A percentile compares a stretch with the other conserved stretches of the same genome.
Evolutionary conservation across 768 basidiomycete genomes (phyloP).

Genomic region (Lanmaoa rubissima): DNA sequence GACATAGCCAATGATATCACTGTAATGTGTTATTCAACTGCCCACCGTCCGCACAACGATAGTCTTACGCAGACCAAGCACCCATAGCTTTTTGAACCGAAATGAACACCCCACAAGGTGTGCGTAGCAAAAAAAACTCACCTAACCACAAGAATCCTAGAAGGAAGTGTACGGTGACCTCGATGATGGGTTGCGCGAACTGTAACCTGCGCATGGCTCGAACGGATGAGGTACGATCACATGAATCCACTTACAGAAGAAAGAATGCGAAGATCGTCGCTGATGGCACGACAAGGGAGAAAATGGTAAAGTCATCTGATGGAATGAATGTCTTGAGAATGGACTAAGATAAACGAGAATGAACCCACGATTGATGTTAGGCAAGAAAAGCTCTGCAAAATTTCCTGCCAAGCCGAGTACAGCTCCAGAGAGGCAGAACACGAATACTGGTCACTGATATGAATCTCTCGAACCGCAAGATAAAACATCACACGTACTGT

Average conservation of each 20-base stretch:
- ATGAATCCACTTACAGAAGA: conserved; percentile 44
- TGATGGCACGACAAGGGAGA: conserved; percentile 62
- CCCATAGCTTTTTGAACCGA: conserved; percentile 54
- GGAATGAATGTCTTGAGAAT: not conserved
- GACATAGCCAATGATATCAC: conserved; percentile 65
- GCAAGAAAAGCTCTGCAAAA: conserved; percentile 66
- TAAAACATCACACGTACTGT: conserved; percentile 38
- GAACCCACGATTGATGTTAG: conserved; percentile 57
- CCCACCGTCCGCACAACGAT: not conserved
- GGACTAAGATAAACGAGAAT: not conserved
- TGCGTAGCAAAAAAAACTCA: conserved; percentile 33
- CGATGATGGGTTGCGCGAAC: conserved; percentile 67
- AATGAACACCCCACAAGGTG: not conserved
- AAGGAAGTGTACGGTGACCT: conserved; percentile 52
- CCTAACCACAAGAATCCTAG: conserved; percentile 69
- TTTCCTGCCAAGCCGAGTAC: conserved; percentile 70
- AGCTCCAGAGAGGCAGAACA: conserved; percentile 41
- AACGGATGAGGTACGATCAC: not conserved
- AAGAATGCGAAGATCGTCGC: conserved; percentile 63
- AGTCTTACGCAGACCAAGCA: conserved; percentile 66
- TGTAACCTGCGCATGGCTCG: conserved; percentile 46
- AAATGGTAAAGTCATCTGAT: conserved; percentile 69
- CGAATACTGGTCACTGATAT: conserved; percentile 30
- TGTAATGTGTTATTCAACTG: conserved; percentile 26
- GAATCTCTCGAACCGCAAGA: conserved; percentile 22